Conservation (phyloP, 352 stramenopile genomes). For the Pythium sukuiense region DNA sequence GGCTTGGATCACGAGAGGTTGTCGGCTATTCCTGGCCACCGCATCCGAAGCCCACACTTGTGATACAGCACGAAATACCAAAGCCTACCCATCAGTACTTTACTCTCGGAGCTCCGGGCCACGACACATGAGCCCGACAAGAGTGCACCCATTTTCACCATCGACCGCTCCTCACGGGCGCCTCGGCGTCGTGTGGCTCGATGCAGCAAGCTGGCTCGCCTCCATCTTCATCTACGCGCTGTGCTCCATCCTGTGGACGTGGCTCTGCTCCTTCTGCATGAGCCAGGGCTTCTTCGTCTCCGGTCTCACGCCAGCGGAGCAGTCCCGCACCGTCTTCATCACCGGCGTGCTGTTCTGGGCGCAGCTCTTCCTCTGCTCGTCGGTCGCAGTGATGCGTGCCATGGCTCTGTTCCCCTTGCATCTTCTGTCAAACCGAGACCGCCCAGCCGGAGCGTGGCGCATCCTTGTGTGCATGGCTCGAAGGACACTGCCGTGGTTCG, state of each 20-base stretch:
- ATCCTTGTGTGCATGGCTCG: slow-evolving; percentile 4
- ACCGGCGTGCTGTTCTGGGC: slow-evolving; percentile 10
- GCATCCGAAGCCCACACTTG: too few species aligned
- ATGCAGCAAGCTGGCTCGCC: neutral
- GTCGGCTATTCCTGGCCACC: too few species aligned
- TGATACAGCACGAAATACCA: too few species aligned
- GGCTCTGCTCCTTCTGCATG: slow-evolving; percentile 9
- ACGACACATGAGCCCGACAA: neutral
- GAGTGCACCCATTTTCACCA: neutral
- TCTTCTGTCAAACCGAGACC: neutral
- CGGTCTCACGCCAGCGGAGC: neutral
- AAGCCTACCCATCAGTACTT: too few species aligned
- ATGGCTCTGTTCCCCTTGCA: slow-evolving; percentile 5
- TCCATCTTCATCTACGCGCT: neutral
- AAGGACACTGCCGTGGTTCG: neutral
- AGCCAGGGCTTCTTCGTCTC: slow-evolving; percentile 23
- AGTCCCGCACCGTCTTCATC: slow-evolving; percentile 10
- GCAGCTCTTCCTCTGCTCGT: slow-evolving; percentile 9
- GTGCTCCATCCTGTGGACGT: neutral
- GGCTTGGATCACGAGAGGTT: too few species aligned
- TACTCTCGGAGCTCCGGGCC: too few species aligned
- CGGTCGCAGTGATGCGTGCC: slow-evolving; percentile 7
- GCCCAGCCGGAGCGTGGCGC: neutral
- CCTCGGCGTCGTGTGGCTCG: neutral
- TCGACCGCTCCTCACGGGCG: neutral